Percentiles rank a stretch among this genome's conserved stretches.
Conservation (phyloP, 1,284 basidiomycete species). For the Tranzscheliella williamsii region DNA sequence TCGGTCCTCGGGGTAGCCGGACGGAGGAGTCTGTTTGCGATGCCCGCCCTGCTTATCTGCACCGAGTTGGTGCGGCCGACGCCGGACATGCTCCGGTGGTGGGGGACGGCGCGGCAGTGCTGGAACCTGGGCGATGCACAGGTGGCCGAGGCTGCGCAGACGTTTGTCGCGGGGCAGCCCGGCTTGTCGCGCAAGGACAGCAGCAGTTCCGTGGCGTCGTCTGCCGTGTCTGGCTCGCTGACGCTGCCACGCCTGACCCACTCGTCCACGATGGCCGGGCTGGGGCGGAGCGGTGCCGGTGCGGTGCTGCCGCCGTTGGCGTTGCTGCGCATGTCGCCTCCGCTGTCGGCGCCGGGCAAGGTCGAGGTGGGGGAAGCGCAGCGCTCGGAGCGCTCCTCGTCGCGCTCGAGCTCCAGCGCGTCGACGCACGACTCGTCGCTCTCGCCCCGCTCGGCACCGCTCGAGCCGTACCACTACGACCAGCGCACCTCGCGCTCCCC, state of each 20-base stretch:
- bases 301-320: constrained; percentile 16
- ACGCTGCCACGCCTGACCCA: constrained; percentile 25
- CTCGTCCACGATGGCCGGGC: constrained; percentile 5
- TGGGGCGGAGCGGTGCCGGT: constrained; percentile 4
- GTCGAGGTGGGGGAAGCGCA: neutral
- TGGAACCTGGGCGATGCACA: constrained; percentile 34
- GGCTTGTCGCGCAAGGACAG: neutral
- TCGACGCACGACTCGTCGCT: constrained; percentile 13
- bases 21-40: constrained; percentile 35
- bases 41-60: constrained; percentile 36
- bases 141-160: constrained; percentile 23
- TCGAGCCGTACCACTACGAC: constrained; percentile 6
- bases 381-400: neutral
- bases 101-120: constrained; percentile 37
- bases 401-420: neutral
- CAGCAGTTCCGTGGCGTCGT: neutral
- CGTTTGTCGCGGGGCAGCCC: constrained; percentile 37
- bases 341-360: constrained; percentile 5
- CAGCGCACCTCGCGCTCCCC: constrained; percentile 7
- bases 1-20: constrained; percentile 34
- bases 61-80: constrained; percentile 33
- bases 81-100: constrained; percentile 32
- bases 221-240: constrained; percentile 7
- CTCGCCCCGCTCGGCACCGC: constrained; percentile 21
- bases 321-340: constrained; percentile 29